Conservation (phyloP, 164 flowering plant genomes). For the Macadamia tetraphylla region DNA sequence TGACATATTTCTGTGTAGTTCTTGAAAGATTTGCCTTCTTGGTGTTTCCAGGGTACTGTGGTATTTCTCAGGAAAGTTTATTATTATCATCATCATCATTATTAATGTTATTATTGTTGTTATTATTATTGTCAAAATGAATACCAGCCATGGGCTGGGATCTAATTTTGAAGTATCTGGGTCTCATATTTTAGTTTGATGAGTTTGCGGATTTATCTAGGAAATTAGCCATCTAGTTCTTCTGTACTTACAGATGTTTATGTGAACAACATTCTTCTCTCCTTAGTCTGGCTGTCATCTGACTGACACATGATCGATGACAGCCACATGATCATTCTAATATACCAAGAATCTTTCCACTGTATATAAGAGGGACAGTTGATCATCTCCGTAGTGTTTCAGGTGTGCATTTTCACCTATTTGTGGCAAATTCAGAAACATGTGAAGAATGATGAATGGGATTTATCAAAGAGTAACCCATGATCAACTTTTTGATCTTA, state of each 20-base stretch:
- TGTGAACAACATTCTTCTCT: background rate
- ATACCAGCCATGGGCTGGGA: too few relatives aligned
- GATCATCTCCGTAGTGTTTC: constrained; percentile 2
- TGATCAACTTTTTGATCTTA: background rate
- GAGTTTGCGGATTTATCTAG: background rate
- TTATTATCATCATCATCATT: too few relatives aligned
- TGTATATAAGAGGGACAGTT: background rate
- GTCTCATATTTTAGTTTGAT: too few relatives aligned
- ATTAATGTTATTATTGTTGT: too few relatives aligned
- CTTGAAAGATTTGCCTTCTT: too few relatives aligned
- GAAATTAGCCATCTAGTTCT: background rate
- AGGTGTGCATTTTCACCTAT: background rate
- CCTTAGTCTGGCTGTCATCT: background rate
- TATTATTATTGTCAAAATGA: too few relatives aligned
- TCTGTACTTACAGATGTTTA: background rate
- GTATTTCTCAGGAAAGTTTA: too few relatives aligned
- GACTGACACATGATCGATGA: background rate
- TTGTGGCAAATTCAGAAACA: background rate
- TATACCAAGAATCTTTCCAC: background rate
- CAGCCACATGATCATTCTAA: background rate
- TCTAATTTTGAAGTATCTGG: too few relatives aligned
- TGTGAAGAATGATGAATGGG: background rate
- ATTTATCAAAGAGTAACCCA: background rate
- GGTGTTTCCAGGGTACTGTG: too few relatives aligned
- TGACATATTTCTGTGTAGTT: too few relatives aligned